Evolutionary conservation across 352 stramenopile genomes (phyloP), one percentile per base, ranked within the genome.

Genomic region (Pythium rishiriense): DNA sequence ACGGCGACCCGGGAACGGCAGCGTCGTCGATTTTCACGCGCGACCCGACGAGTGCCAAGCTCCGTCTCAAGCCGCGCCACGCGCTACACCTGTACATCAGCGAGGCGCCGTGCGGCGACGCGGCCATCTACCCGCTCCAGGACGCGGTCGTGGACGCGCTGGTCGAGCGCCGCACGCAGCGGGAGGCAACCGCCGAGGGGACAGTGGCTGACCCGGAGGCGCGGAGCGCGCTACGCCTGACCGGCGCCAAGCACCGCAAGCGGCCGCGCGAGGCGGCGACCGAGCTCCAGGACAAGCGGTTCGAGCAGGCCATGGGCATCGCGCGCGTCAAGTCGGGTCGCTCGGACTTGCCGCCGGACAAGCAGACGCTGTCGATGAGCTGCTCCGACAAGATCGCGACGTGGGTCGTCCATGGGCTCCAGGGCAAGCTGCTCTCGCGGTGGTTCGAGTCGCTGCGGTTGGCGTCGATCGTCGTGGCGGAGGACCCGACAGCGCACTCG

Each of bases 361-460:
- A 96, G 49, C 87, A 93, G 72, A 96, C 89, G 52, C 71, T 88
- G 39, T 97, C 85, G 4, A 97, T 98, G 89, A 98, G 91, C 43
- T 98, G 94, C 70, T 96, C 86, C 11, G 92, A 98, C 68, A 98
- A 98, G 76, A 46, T 98, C 49, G 81, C 89, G 35, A 83, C 85
- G 69, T 98, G 94, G 94, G 80, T 76, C 33, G 62, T 79, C 10
- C 25, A 91, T 6, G 94, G 94, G 10, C 60, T 97, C 11, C 90
- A 98, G 54, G 93, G 94, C 51, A 73, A 66, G 9, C 52, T 93
- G 42, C 61, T 95, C 41, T 63, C 85, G 47, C 75, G 79, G 37
- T 91, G 78, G 72, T 92, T 81, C 54, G 80, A 86, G 26, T 82
- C 82, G 0, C 24, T 94, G 10, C 66, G 69, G 19, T 54, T 91